Base-by-base conservation (phyloP, 2,329 filamentous ascomycete genomes). In the Aspergillus tamarii region DNA sequence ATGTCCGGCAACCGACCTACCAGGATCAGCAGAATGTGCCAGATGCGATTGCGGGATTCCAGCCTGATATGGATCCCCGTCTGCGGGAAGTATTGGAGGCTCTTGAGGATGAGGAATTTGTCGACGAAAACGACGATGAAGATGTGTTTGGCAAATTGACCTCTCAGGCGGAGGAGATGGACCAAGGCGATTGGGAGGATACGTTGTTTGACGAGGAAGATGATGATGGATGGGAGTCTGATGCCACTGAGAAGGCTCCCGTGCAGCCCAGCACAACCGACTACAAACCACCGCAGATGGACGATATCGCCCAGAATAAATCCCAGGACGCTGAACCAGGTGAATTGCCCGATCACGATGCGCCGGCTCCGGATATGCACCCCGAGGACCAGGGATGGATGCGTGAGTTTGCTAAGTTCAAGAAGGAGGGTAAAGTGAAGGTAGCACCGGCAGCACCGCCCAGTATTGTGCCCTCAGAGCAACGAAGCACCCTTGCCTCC, bases 21-120 rank as follows among this genome's bases (percentile, higher is more conserved):
- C 92, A 98, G 77, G 90, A 93, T 60, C 93, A 97, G 80, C 95
- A 99, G 78, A 88, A 97, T 72, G 83, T 98, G 1, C 95, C 95
- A 0, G 95, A 99, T 80, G 89, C 88, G 9, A 91, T 99, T 72
- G 90, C 91, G 3, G 95, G 95, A 0, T 97, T 99, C 77, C 91
- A 99, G 78, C 95, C 96, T 8, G 94, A 98, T 74, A 98, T 99
- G 95, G 96, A 99, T 73, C 94, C 94, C 2, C 86, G 94, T 45
- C 77, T 99, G 69, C 87, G 95, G 53, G 95, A 99, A 77, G 93
- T 94, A 6, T 81, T 99, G 28, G 94, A 97, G 79, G 95, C 95
- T 12, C 82, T 99, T 34, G 95, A 99, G 56, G 95, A 99, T 73
- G 95, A 99, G 28, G 94, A 91, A 2, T 99, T 93, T 74, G 94